Evolutionary conservation across 2,329 filamentous ascomycete species (phyloP).

Genomic region (Ceratocystis cacaofunesta): DNA sequence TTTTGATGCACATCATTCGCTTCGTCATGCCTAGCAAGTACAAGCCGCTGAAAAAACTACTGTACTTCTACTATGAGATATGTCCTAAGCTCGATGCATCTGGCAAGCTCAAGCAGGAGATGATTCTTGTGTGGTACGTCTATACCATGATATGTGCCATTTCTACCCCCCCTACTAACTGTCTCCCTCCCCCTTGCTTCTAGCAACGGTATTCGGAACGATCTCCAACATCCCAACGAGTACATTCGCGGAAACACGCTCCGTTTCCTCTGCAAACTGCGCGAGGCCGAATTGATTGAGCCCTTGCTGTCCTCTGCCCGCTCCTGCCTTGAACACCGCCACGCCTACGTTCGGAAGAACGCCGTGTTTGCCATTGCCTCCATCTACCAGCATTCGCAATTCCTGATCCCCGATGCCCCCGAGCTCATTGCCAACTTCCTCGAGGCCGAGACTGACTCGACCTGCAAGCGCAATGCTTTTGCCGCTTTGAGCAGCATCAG

Average conservation of each 20-base stretch:
- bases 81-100: constrained; percentile 85
- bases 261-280: constrained; percentile 90
- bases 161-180: constrained; percentile 3
- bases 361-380: constrained; percentile 89
- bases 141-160: constrained; percentile 20
- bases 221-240: constrained; percentile 94
- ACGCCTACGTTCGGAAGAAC: constrained; percentile 96
- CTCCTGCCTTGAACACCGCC: constrained; percentile 84
- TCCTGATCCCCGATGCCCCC: constrained; percentile 85
- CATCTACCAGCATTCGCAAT: constrained; percentile 80
- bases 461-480: constrained; percentile 96
- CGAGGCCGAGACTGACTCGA: constrained; percentile 78
- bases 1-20: constrained; percentile 99
- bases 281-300: constrained; percentile 90
- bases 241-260: constrained; percentile 97
- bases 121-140: constrained; percentile 87
- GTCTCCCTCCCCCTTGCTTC: constrained; percentile 2
- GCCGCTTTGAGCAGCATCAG: constrained; percentile 80
- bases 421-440: constrained; percentile 85
- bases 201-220: constrained; percentile 95
- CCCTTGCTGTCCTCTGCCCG: constrained; percentile 85
- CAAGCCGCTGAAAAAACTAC: constrained; percentile 90
- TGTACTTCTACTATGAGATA: constrained; percentile 99
- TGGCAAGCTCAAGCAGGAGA: constrained; percentile 97
- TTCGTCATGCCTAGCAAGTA: constrained; percentile 99